Percentiles rank a stretch among this genome's conserved stretches.
Conservation (phyloP, 495 filamentous ascomycete species). For the Neurospora tetrasperma region DNA sequence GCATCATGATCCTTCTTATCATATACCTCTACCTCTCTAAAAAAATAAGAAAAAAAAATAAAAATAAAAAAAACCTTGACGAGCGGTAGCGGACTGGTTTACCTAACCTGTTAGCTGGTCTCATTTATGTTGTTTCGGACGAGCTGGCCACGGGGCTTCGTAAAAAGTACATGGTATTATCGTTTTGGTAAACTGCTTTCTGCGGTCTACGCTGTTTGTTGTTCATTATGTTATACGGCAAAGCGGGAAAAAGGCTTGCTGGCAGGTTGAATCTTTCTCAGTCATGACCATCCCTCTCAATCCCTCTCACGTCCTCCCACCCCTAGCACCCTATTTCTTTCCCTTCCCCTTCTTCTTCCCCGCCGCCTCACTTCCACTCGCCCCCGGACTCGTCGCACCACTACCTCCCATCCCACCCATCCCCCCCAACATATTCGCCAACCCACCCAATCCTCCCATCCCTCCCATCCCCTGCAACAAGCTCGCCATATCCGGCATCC, state of each 20-base stretch:
- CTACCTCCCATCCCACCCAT: conserved; percentile 12
- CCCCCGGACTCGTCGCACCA: conserved; percentile 14
- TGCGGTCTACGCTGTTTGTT: neutral
- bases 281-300: neutral
- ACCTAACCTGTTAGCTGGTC: too few relatives aligned
- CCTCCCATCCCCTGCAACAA: conserved; percentile 29
- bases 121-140: too few relatives aligned
- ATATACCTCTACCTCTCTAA: too few relatives aligned
- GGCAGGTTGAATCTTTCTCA: neutral
- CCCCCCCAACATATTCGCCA: neutral
- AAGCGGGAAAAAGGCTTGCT: neutral
- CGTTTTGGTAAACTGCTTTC: neutral
- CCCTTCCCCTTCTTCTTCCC: conserved; percentile 44
- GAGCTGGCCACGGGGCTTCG: neutral
- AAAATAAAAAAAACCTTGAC: too few relatives aligned
- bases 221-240: neutral
- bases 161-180: neutral
- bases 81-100: too few relatives aligned
- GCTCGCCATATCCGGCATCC: conserved; percentile 31
- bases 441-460: conserved; percentile 7
- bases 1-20: too few relatives aligned
- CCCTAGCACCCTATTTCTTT: conserved; percentile 21
- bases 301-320: neutral
- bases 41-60: too few relatives aligned
- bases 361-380: conserved; percentile 16